phyloP scores from a whole-genome alignment of 164 flowering plant species.

The Vitis rupestris region DNA sequence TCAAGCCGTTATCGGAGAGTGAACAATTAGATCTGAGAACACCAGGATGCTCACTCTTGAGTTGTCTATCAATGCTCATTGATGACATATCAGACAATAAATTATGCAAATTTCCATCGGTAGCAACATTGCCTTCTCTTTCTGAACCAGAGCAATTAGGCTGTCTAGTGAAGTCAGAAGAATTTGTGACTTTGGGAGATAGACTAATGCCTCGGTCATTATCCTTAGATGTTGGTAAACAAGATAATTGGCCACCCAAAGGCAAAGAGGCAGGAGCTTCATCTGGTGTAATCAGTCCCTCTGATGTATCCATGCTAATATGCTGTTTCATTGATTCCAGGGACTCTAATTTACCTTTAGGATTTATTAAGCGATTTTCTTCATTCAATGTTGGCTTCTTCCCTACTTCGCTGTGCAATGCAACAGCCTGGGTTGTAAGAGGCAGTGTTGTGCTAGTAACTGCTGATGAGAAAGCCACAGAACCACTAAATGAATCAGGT shows the following conservation, averaged over 20 bases:
- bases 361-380: conserved; percentile 24
- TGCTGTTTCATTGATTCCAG: conserved; percentile 26
- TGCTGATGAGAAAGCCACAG: conserved; percentile 30
- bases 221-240: conserved; percentile 14
- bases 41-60: conserved; percentile 21
- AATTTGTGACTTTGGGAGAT: conserved; percentile 8
- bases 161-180: conserved; percentile 12
- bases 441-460: conserved; percentile 25
- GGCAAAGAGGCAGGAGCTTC: conserved; percentile 6
- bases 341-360: conserved; percentile 27
- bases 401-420: conserved; percentile 35
- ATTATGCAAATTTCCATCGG: conserved; percentile 24
- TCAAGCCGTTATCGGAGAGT: conserved; percentile 14
- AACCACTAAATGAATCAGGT: conserved; percentile 33
- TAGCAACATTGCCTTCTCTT: conserved; percentile 7
- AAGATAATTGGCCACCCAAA: conserved; percentile 11
- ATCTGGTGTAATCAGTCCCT: conserved; percentile 11
- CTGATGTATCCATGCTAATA: conserved; percentile 21
- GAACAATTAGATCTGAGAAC: conserved; percentile 12
- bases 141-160: conserved; percentile 15
- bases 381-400: conserved; percentile 33
- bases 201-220: conserved; percentile 5
- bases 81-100: conserved; percentile 30
- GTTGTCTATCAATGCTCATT: conserved; percentile 23
- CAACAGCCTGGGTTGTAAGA: conserved; percentile 14